Base-by-base conservation (phyloP, 129 eudicot genomes). In the Dittrichia graveolens region DNA sequence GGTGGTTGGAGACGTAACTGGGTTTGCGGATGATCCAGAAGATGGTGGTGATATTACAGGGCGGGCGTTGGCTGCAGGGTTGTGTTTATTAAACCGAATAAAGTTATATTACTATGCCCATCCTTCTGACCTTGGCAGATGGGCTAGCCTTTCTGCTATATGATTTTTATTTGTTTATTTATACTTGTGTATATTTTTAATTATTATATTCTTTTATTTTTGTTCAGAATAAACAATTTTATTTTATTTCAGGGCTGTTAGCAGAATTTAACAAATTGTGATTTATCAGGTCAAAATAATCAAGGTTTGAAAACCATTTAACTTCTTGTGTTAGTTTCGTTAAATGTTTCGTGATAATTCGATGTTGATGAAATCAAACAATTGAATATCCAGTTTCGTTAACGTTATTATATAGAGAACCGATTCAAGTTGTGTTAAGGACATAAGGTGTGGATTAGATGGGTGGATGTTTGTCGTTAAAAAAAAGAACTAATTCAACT, bases 101-200 rank as follows among this genome's bases (percentile, higher is more conserved):
- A 91, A 91, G 87, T 66, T 91, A 65, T 91, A 86, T 55, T 83
- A 91, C 71, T 88, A 86, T 58, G 96, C 88, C 42, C 84, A 88
- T 72, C 96, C 97, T 0, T 81, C 85, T 41, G 96, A 92, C 42
- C 84, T 89, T 34, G 97, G 96, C 3, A 92, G 91, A 83, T 92
- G 97, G 96, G 94, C 88, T 63, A 82, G 83, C 71, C 92, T 89
- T 75, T 86, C 96, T 8, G 90, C 85, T 75, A 71, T 89, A 61
- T 72, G 74, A 61, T 57, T 66, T 46, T 38, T 18, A 9, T 31
- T 35, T 45, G 69, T 45, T 18, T 44, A 75, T 45, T 18, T 44
- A 75, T 75, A 53, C 41, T 10, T 9, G 9, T 55, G 35, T 64
- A 11, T 64, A 16, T 7, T 37, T 76, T 56, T 45, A 45, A 31